Base-by-base conservation (phyloP, 129 eudicot species). In the Lactuca saligna region DNA sequence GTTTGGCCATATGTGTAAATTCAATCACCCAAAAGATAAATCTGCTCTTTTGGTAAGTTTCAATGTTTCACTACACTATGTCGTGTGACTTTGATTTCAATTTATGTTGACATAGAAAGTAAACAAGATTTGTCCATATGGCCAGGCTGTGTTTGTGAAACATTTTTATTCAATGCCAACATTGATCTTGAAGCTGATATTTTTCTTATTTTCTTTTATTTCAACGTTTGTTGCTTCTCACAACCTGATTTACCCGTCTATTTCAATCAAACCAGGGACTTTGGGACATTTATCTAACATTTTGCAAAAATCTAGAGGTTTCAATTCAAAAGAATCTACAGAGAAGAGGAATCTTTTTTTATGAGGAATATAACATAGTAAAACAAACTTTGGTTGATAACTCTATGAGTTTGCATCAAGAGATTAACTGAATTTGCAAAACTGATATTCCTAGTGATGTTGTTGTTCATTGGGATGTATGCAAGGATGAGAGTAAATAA, bases 381-480 rank as follows among this genome's bases (percentile, higher is more conserved):
- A 87, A 84, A 77, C 92, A 86, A 81, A 65, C 79, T 57, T 16
- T 58, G 42, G 49, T 74, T 70, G 79, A 80, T 61, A 82, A 85
- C 75, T 72, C 80, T 17, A 64, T 93, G 70, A 79, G 37, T 93
- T 63, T 79, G 85, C 67, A 83, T 89, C 35, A 87, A 77, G 56
- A 83, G 70, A 58, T 76, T 82, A 57, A 70, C 79, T 6, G 86
- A 87, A 59, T 70, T 82, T 17, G 70, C 82, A 95, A 93, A 77
- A 89, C 98, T 54, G 97, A 93, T 85, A 55, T 93, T 60, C 86
- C 86, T 58, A 95, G 88, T 64, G 88, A 93, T 72, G 87, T 93
- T 72, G 69, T 87, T 70, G 84, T 85, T 66, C 98, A 93, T 80
- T 93, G 99, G 99, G 99, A 97, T 72, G 81, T 89, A 46, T 93